Conservation (phyloP, 768 basidiomycete species). For the Podaxis sp. region DNA sequence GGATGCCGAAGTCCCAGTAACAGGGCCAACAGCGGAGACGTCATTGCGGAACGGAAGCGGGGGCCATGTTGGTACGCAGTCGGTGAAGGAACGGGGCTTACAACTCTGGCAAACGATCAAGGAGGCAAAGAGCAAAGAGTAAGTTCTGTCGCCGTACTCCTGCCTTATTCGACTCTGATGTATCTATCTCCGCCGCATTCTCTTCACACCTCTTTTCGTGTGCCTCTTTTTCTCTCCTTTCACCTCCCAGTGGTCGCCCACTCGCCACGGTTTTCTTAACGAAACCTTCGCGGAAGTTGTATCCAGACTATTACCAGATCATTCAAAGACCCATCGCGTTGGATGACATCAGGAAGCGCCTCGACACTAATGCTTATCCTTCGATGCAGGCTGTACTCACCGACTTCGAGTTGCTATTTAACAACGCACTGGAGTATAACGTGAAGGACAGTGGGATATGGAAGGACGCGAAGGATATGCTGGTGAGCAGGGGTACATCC, state of each 20-base stretch:
- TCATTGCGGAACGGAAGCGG: conserved; percentile 16
- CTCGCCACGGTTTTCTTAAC: conserved; percentile 64
- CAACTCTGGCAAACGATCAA: conserved; percentile 74
- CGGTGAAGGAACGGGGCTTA: conserved; percentile 63
- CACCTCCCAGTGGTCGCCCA: conserved; percentile 50
- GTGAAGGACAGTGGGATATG: conserved; percentile 74
- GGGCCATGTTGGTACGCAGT: conserved; percentile 26
- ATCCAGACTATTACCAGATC: conserved; percentile 82
- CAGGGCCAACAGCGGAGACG: conserved; percentile 25
- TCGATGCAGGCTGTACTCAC: conserved; percentile 62
- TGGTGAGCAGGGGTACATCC: conserved; percentile 46
- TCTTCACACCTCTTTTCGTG: conserved; percentile 15
- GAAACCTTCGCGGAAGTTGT: conserved; percentile 65
- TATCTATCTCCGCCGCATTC: conserved; percentile 15
- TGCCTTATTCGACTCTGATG: conserved; percentile 34
- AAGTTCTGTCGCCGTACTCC: conserved; percentile 49
- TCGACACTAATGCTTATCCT: conserved; percentile 55
- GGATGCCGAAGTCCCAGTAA: conserved; percentile 37
- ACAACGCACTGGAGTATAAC: conserved; percentile 81
- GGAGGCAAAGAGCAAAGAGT: conserved; percentile 87
- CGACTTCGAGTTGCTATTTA: conserved; percentile 76
- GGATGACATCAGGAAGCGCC: conserved; percentile 81
- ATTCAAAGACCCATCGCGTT: conserved; percentile 83
- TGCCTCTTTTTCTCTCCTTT: conserved; percentile 11
- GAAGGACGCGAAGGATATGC: conserved; percentile 75